Base-by-base conservation (phyloP, 2,329 filamentous ascomycete species). In the Fonsecaea pugnacius region DNA sequence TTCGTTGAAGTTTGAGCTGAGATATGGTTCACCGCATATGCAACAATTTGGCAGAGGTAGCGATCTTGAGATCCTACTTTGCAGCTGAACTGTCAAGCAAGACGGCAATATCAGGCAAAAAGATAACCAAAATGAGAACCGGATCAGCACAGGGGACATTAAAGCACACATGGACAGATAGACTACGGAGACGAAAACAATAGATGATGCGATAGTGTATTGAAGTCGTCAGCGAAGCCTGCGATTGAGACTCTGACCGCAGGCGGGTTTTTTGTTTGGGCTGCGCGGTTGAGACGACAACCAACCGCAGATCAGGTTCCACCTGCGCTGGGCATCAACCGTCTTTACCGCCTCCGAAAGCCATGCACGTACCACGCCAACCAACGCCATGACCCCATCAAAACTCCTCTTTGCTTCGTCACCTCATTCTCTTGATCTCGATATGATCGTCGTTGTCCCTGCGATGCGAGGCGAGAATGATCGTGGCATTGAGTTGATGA, bases 231-330 rank as follows among this genome's bases (percentile, higher is more conserved):
- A 46, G 5, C n/a, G 40, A 18, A 10, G 8, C 24, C 18, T 48
- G 43, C 43, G 43, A 48, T 48, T 48, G 43, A 24, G 21, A 48
- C 18, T 21, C 43, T 48, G 43, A 48, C 32, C 53, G 35, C 33
- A 51, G 52, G 52, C 30, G 56, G 30, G 32, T 64, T 65, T 60
- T 61, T 65, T 60, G 58, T 65, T 65, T 60, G 63, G 61, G 35
- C 33, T 58, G 21, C 24, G 46, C 24, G 58, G 63, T 65, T 65
- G 63, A 58, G 63, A 58, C 58, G 63, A 58, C 61, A 63, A 63
- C 61, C 58, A 60, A 14, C 18, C 57, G 27, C 35, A 12, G 32
- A 27, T 56, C 32, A 40, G 52, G 32, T n/a, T 27, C 32, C 32
- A n/a, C 53, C 21, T 27, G 43, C 38, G 38, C 43, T 48, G 43